Conservation (phyloP, 176 grass and related monocot species). For the Themeda triandra region DNA sequence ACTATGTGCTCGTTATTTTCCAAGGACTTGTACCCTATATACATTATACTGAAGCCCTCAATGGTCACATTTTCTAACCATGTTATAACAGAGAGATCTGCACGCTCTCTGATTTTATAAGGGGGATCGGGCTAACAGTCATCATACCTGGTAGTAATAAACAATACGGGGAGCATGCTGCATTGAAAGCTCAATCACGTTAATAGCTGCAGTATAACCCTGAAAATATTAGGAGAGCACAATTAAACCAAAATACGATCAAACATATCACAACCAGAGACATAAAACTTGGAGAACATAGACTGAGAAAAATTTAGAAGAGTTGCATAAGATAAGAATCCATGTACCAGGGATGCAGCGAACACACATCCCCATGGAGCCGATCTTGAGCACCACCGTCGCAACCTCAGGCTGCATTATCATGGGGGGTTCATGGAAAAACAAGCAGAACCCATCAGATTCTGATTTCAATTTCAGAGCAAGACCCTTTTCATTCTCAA, state of each 20-base stretch:
- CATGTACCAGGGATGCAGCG: conserved; percentile 58
- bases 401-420: too few relatives aligned
- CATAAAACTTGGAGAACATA: too few relatives aligned
- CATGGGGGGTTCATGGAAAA: too few relatives aligned
- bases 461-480: too few relatives aligned
- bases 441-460: too few relatives aligned
- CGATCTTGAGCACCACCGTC: too few relatives aligned
- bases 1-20: not conserved
- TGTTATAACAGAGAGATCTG: not conserved
- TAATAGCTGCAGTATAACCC: too few relatives aligned
- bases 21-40: not conserved
- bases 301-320: not conserved
- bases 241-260: too few relatives aligned
- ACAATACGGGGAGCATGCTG: conserved; percentile 42
- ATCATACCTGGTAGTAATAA: conserved; percentile 67
- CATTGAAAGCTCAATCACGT: conserved; percentile 42
- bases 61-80: not conserved
- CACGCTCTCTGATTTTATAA: not conserved
- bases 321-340: not conserved
- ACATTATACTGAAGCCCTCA: not conserved
- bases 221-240: too few relatives aligned
- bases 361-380: conserved; percentile 83
- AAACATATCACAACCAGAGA: too few relatives aligned
- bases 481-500: too few relatives aligned
- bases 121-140: not conserved